A percentile compares a stretch with the other conserved stretches of the same genome.
These are phyloP conservation scores for Nannochloropsis gaditana DNA, from an alignment of 108 stramenopile species.

Conservation along the genomic window DNA sequence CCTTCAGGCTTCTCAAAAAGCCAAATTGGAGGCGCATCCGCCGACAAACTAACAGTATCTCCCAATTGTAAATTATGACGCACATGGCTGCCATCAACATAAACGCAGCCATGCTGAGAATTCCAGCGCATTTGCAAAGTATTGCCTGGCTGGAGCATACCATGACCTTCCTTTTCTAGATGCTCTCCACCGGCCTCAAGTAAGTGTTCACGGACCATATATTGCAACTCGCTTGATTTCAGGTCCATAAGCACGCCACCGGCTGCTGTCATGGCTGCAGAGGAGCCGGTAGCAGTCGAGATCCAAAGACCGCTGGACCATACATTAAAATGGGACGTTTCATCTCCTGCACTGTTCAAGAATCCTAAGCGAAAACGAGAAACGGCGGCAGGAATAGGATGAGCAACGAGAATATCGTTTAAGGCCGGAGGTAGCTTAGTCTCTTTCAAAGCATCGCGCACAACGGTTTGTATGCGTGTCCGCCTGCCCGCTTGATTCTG, in stretches of 20 bases:
- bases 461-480: constrained; percentile 74
- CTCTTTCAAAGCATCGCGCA: constrained; percentile 84
- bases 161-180: constrained; percentile 61
- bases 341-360: background rate
- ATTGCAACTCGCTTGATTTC: constrained; percentile 21
- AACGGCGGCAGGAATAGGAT: constrained; percentile 85
- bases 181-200: constrained; percentile 64
- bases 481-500: constrained; percentile 57
- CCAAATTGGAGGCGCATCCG: constrained; percentile 71
- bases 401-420: constrained; percentile 89
- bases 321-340: constrained; percentile 66
- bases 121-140: constrained; percentile 87
- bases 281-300: constrained; percentile 73
- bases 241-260: constrained; percentile 73
- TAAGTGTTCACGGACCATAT: constrained; percentile 82
- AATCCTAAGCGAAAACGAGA: constrained; percentile 62
- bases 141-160: constrained; percentile 62
- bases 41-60: constrained; percentile 79
- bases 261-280: constrained; percentile 78
- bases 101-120: constrained; percentile 68
- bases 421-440: constrained; percentile 83
- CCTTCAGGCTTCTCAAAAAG: constrained; percentile 54
- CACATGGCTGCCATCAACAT: constrained; percentile 80
- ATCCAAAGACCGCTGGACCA: constrained; percentile 81
- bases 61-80: constrained; percentile 82